phyloP scores from a whole-genome alignment of 306 rosid genomes.

The Quercus bicolor region DNA sequence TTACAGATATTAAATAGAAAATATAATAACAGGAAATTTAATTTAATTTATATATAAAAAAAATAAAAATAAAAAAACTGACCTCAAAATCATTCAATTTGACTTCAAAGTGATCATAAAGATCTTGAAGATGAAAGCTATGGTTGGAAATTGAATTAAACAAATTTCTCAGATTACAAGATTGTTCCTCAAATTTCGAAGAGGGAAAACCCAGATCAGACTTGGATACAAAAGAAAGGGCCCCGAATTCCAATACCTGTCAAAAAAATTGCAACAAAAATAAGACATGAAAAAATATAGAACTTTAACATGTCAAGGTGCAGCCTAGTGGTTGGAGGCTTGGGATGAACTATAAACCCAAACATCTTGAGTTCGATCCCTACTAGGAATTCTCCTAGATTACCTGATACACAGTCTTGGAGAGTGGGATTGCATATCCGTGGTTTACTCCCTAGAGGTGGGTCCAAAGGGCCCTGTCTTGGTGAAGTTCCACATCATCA shows the following conservation, averaged over 20 bases:
- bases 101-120: constrained; percentile 58
- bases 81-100: constrained; percentile 69
- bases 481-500: too few species aligned
- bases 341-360: too few species aligned
- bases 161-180: constrained; percentile 33
- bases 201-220: constrained; percentile 32
- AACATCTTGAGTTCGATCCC: too few species aligned
- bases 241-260: constrained; percentile 58
- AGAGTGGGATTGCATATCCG: too few species aligned
- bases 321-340: too few species aligned
- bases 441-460: too few species aligned
- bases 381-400: too few species aligned
- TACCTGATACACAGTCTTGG: too few species aligned
- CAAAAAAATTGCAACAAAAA: constrained; percentile 10
- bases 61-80: constrained; percentile 13
- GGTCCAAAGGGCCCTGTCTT: too few species aligned
- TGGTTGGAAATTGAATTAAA: constrained; percentile 36
- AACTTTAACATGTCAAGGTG: neutral
- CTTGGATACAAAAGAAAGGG: constrained; percentile 43
- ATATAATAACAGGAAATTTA: too few species aligned
- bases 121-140: constrained; percentile 49
- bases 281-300: neutral
- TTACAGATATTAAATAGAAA: neutral
- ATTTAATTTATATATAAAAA: neutral
- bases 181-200: constrained; percentile 36